phyloP scores from a whole-genome alignment of 2,329 filamentous ascomycete species.

The Ceratocystis lukuohia region DNA sequence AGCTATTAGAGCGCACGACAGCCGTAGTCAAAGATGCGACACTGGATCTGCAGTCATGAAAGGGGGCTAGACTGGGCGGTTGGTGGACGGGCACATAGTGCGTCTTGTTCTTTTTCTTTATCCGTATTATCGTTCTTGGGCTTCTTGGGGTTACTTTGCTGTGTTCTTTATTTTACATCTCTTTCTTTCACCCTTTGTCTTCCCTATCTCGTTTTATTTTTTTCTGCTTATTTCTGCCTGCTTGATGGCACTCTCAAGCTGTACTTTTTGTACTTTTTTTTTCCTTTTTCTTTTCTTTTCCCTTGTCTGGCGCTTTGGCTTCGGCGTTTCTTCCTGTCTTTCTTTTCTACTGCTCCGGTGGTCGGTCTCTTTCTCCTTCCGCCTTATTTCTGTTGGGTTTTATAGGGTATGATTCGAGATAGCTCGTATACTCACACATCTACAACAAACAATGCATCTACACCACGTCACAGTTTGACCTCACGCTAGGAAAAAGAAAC shows the following conservation, averaged over 20 bases:
- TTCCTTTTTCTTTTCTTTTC: background rate
- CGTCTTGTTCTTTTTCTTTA: background rate
- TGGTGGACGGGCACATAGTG: background rate
- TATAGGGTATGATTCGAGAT: background rate
- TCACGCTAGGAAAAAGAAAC: background rate
- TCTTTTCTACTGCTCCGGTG: background rate
- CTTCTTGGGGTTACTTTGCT: slow-evolving; percentile 6
- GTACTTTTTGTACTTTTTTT: background rate
- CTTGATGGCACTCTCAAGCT: too few species aligned
- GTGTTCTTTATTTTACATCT: background rate
- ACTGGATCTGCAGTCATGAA: slow-evolving; percentile 24
- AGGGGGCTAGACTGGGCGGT: background rate
- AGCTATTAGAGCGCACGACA: slow-evolving; percentile 58
- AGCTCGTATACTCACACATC: background rate
- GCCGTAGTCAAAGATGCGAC: slow-evolving; percentile 51
- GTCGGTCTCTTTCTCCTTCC: background rate
- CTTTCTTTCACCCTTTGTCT: background rate
- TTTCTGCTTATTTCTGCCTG: background rate
- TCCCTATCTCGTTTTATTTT: background rate
- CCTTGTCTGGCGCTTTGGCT: background rate
- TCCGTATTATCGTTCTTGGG: background rate
- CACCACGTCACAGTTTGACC: background rate
- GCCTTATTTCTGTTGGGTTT: too few species aligned
- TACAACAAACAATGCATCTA: background rate
- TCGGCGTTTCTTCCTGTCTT: background rate